Evolutionary conservation across 495 filamentous ascomycete species (phyloP), one percentile per base, ranked within the genome.

Genomic region (Penicillium coffeae): DNA sequence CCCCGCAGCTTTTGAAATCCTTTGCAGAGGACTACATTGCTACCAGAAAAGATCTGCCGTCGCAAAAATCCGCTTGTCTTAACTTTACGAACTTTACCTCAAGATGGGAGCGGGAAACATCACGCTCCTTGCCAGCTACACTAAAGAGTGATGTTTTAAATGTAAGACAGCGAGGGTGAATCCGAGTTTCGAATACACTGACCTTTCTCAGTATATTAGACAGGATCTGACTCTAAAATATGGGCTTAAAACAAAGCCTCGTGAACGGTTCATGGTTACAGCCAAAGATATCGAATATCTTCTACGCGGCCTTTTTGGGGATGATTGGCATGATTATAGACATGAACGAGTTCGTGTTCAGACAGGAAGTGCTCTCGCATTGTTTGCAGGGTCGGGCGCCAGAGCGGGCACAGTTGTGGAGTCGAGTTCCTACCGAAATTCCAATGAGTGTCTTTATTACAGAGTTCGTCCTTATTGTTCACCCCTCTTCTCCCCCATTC

Each of bases 361-460:
- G 41, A 50, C 50, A n/a, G 46, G 32, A 8, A 59, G 52, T 48
- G 32, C 49, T 35, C 53, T 64, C 3, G 37, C 38, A 27, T 18
- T 64, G 3, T 64, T 64, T 48, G 27, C 48, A 16, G 21, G 46
- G 13, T 64, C 43, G 5, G 53, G 42, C 33, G 7, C 39, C 16
- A 52, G 52, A 45, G 55, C 45, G 19, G 58, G 58, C 19, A 53
- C 58, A 42, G 45, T 59, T 3, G 33, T 64, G 8, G 48, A 61
- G 37, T 61, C 46, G 19, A 64, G 55, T 45, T 14, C 45, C 27
- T 64, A 64, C 47, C 8, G 13, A 14, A 16, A 50, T 3, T 52
- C 27, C 3, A 61, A 64, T 37, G 27, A 64, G 36, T 55, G 37
- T 36, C 48, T 63, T 34, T 63, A 60, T 42, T 64, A 64, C 37